Percentiles rank a stretch among this genome's conserved stretches.
phyloP scores from a whole-genome alignment of 2,329 filamentous ascomycete species.

The Stachybotrys elegans region DNA sequence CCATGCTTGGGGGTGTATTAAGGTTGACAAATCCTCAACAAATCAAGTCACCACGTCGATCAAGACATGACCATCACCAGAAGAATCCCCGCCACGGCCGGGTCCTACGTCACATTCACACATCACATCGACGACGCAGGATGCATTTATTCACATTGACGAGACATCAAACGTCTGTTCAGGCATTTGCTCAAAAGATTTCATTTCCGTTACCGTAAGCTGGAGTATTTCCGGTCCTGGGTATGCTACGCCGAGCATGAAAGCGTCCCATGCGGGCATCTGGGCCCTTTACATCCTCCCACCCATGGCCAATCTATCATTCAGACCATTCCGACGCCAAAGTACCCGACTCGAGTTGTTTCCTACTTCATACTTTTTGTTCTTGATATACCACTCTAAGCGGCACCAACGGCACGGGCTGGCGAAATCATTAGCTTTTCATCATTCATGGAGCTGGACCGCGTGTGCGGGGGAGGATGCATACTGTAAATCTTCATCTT shows the following conservation, averaged over 20 bases:
- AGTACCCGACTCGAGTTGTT: slow-evolving; percentile 29
- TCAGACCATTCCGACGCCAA: slow-evolving; percentile 32
- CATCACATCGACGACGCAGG: slow-evolving; percentile 4
- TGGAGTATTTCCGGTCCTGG: slow-evolving; percentile 31
- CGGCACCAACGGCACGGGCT: slow-evolving; percentile 58
- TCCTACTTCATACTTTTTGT: slow-evolving; percentile 19
- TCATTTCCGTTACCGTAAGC: slow-evolving; percentile 34
- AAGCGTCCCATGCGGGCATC: slow-evolving; percentile 33
- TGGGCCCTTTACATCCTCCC: slow-evolving; percentile 28
- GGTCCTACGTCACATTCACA: too few species aligned
- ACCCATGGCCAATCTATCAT: slow-evolving; percentile 29
- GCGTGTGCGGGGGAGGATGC: slow-evolving; percentile 18
- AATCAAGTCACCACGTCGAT: too few species aligned
- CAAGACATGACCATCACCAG: too few species aligned
- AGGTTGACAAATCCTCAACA: too few species aligned
- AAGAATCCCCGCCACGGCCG: too few species aligned
- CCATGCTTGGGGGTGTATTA: too few species aligned
- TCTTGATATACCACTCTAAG: too few species aligned
- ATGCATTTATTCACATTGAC: too few species aligned
- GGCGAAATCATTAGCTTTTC: too few species aligned
- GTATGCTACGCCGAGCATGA: slow-evolving; percentile 35
- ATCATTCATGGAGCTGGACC: too few species aligned
- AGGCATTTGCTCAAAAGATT: slow-evolving; percentile 23
- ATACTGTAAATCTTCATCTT: slow-evolving; percentile 97
- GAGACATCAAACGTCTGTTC: too few species aligned